Evolutionary conservation across 495 filamentous ascomycete species (phyloP).

Genomic region (Hyaloscypha bicolor): DNA sequence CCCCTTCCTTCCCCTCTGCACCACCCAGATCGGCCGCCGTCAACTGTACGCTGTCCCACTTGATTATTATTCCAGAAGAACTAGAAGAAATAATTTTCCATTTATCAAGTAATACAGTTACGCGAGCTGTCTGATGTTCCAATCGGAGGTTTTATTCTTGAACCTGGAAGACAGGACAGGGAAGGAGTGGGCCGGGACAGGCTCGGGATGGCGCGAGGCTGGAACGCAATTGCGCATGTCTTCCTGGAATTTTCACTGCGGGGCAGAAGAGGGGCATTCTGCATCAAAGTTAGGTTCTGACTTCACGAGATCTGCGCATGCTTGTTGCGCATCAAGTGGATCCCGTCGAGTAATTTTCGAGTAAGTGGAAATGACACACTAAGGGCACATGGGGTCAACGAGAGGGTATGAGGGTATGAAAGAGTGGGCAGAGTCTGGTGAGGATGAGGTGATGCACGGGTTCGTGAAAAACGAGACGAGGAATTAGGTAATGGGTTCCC

Average conservation of each 20-base stretch:
- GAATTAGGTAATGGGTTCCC: conserved; percentile 6
- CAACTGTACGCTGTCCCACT: neutral
- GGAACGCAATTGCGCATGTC: neutral
- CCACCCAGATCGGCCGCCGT: neutral
- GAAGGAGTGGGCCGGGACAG: neutral
- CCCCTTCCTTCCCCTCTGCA: neutral
- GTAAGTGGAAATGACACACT: neutral
- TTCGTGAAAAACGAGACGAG: neutral
- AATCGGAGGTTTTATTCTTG: neutral
- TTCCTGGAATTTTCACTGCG: neutral
- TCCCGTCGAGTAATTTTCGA: conserved; percentile 22
- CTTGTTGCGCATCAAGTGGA: conserved; percentile 6
- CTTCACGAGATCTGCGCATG: neutral
- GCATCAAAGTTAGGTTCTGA: neutral
- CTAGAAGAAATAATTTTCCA: neutral
- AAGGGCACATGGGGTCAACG: neutral
- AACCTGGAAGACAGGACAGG: neutral
- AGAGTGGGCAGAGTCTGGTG: neutral
- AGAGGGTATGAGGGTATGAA: neutral
- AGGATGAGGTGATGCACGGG: neutral
- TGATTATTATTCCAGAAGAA: neutral
- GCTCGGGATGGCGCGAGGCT: neutral
- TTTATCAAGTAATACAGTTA: neutral
- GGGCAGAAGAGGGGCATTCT: neutral
- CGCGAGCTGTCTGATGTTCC: neutral